phyloP scores from a whole-genome alignment of 2,329 filamentous ascomycete species.

The Mycosphaerelloides madeirae region DNA sequence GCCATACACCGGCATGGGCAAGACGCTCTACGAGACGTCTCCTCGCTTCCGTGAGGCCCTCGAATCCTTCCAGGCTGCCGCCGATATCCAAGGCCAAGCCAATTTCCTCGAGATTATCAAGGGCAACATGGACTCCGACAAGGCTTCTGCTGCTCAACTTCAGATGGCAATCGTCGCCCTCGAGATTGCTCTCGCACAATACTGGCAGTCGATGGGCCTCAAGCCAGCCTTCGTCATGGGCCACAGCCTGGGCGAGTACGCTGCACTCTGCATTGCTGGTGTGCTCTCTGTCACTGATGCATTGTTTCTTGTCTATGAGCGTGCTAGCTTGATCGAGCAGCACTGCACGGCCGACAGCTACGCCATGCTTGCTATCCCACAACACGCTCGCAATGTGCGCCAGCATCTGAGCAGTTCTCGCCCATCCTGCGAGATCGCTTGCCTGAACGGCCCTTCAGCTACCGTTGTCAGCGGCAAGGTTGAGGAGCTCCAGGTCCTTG shows the following conservation, averaged over 20 bases:
- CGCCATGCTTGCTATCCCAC: conserved; percentile 16
- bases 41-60: conserved; percentile 24
- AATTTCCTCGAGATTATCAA: conserved; percentile 13
- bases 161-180: conserved; percentile 39
- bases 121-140: background rate
- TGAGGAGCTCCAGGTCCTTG: background rate
- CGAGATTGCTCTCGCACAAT: conserved; percentile 38
- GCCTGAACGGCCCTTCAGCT: conserved; percentile 18
- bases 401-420: conserved; percentile 19
- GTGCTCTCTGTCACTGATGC: conserved; percentile 31
- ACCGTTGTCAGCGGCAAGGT: conserved; percentile 20
- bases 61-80: too few relatives aligned
- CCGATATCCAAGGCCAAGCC: background rate
- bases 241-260: conserved; percentile 37
- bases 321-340: conserved; percentile 25
- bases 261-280: conserved; percentile 33
- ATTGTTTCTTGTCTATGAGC: conserved; percentile 32
- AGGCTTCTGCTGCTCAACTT: conserved; percentile 1
- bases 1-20: conserved; percentile 25
- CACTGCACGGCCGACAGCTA: conserved; percentile 9
- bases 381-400: too few relatives aligned
- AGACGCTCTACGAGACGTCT: conserved; percentile 28
- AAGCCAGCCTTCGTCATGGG: conserved; percentile 25
- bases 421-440: conserved; percentile 17
- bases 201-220: conserved; percentile 28